Percentiles rank a stretch among this genome's conserved stretches.
Conservation (phyloP, 345 rosid species). For the Alliaria petiolata region DNA sequence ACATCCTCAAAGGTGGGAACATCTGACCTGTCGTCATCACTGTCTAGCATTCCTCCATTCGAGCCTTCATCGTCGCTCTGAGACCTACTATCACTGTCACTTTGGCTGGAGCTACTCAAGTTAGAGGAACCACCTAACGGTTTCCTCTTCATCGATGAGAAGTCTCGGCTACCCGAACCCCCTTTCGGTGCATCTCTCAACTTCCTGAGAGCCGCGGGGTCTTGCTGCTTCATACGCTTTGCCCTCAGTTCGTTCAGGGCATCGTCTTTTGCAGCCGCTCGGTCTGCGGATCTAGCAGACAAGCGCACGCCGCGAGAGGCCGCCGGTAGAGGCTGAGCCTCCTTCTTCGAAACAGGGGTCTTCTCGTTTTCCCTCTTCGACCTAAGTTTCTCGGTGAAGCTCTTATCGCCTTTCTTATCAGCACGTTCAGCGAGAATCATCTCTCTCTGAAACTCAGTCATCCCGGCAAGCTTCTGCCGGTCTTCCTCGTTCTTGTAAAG, state of each 20-base stretch:
- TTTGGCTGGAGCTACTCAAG: slow-evolving; percentile 82
- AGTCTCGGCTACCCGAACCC: slow-evolving; percentile 52
- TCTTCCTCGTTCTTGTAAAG: slow-evolving; percentile 90
- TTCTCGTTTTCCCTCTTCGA: slow-evolving; percentile 74
- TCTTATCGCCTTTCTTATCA: slow-evolving; percentile 88
- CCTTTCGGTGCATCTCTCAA: slow-evolving; percentile 75
- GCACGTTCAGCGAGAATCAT: slow-evolving; percentile 85
- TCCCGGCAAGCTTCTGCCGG: slow-evolving; percentile 60
- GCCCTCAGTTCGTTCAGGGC: slow-evolving; percentile 89
- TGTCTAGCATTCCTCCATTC: slow-evolving; percentile 78
- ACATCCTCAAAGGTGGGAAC: slow-evolving; percentile 73
- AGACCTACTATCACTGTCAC: slow-evolving; percentile 81
- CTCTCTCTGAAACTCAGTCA: slow-evolving; percentile 92
- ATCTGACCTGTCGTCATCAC: slow-evolving; percentile 83
- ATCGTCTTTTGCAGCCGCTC: slow-evolving; percentile 93
- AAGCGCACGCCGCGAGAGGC: slow-evolving; percentile 72
- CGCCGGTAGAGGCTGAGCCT: slow-evolving; percentile 54
- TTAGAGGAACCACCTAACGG: slow-evolving; percentile 50
- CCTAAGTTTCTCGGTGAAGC: slow-evolving; percentile 73
- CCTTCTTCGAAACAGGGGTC: slow-evolving; percentile 55
- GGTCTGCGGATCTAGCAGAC: slow-evolving; percentile 89
- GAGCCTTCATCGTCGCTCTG: slow-evolving; percentile 89
- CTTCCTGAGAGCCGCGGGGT: slow-evolving; percentile 76
- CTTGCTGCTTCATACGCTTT: slow-evolving; percentile 88
- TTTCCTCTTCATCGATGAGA: slow-evolving; percentile 70